These are phyloP conservation scores for Phallus indusiatus DNA, from an alignment of 768 basidiomycete genomes.

Conservation along the genomic window DNA sequence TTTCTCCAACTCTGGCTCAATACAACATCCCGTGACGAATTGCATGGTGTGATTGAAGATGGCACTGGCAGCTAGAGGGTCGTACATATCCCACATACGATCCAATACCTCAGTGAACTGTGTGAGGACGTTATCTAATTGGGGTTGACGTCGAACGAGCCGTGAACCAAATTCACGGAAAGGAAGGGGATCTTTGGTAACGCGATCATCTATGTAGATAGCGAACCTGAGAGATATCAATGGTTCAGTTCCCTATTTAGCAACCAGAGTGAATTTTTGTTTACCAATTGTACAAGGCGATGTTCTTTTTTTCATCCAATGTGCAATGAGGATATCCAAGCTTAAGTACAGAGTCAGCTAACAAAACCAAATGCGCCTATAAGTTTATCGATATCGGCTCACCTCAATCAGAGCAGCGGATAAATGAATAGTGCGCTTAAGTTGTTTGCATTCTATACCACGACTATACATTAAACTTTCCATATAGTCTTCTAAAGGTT, in stretches of 20 bases:
- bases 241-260: neutral
- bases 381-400: neutral
- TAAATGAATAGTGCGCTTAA: neutral
- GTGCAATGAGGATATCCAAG: neutral
- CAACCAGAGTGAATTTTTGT: neutral
- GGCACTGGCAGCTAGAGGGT: neutral
- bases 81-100: constrained; percentile 3
- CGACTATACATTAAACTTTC: neutral
- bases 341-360: neutral
- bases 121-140: neutral
- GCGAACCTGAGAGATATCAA: neutral
- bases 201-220: neutral
- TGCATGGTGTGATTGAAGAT: neutral
- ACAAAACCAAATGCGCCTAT: neutral
- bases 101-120: neutral
- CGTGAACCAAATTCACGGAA: constrained; percentile 1
- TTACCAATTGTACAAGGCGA: neutral
- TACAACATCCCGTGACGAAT: neutral
- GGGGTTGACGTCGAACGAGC: neutral
- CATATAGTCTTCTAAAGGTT: neutral
- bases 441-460: neutral
- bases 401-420: constrained; percentile 1
- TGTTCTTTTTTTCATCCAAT: neutral
- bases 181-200: neutral
- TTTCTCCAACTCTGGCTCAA: neutral